phyloP scores from a whole-genome alignment of 2,329 filamentous ascomycete genomes.

The Aspergillus viridinutans region DNA sequence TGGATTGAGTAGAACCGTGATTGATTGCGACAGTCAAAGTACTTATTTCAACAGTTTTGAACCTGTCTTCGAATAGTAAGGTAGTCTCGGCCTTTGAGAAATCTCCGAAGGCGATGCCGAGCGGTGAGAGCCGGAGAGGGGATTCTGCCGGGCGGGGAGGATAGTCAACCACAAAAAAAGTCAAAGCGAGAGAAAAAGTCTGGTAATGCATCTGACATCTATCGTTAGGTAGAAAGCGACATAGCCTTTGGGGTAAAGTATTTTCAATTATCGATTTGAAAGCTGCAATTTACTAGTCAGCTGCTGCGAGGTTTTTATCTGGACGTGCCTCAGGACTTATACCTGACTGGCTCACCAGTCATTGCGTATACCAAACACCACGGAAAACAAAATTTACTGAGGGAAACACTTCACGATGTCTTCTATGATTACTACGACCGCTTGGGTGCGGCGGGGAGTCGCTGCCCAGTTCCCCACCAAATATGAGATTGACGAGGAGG shows the following conservation, averaged over 20 bases:
- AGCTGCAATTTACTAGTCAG: neutral
- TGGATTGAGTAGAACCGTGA: conserved; percentile 2
- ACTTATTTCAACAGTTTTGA: neutral
- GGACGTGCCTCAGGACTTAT: neutral
- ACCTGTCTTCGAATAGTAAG: neutral
- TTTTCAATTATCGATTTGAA: neutral
- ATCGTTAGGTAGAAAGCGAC: conserved; percentile 2
- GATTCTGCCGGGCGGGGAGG: conserved; percentile 31
- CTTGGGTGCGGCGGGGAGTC: conserved; percentile 73
- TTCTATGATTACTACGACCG: conserved; percentile 68
- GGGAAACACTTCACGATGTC: conserved; percentile 31
- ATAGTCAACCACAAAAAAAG: conserved; percentile 19
- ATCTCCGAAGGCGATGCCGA: conserved; percentile 15
- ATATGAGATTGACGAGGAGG: conserved; percentile 70
- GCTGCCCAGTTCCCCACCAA: conserved; percentile 71
- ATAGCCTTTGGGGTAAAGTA: neutral
- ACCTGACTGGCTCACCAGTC: neutral
- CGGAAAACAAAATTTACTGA: neutral
- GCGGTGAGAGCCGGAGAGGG: conserved; percentile 20
- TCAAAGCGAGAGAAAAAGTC: conserved; percentile 19
- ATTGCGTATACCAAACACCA: neutral
- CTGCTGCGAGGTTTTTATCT: neutral
- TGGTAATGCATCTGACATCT: conserved; percentile 9
- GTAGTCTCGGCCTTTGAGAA: neutral
- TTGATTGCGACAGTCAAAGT: neutral